phyloP scores from a whole-genome alignment of 1,284 basidiomycete species.

The Sporisorium exsertum region DNA sequence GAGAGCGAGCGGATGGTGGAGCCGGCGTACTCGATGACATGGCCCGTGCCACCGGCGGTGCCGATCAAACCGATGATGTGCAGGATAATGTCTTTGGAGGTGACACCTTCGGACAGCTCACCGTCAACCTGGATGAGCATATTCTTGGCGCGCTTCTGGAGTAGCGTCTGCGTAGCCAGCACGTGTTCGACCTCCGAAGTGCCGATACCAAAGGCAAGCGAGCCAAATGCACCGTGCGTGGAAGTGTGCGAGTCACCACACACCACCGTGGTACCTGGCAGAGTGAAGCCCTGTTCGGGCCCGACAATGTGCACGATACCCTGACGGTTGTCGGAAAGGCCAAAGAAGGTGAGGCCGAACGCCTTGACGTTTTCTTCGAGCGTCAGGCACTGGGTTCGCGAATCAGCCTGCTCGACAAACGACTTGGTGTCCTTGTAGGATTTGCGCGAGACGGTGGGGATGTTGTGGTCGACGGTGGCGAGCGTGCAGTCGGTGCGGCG shows the following conservation, averaged over 20 bases:
- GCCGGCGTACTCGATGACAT: constrained; percentile 67
- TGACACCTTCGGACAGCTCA: constrained; percentile 63
- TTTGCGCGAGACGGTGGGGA: constrained; percentile 66
- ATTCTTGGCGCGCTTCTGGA: constrained; percentile 68
- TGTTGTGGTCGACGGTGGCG: constrained; percentile 69
- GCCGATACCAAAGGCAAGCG: constrained; percentile 68
- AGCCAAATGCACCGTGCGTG: constrained; percentile 68
- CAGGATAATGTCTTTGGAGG: constrained; percentile 68
- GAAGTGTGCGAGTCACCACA: constrained; percentile 69
- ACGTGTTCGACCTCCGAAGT: constrained; percentile 69
- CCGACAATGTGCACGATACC: constrained; percentile 69
- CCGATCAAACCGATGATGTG: constrained; percentile 68
- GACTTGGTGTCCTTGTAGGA: constrained; percentile 64
- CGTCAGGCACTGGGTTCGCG: constrained; percentile 66
- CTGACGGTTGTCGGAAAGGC: constrained; percentile 65
- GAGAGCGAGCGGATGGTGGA: constrained; percentile 62
- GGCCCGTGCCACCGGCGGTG: constrained; percentile 67
- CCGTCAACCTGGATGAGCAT: constrained; percentile 68
- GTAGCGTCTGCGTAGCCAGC: constrained; percentile 67
- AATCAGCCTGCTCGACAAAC: constrained; percentile 66
- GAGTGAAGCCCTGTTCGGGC: constrained; percentile 68
- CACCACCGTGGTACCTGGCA: constrained; percentile 66
- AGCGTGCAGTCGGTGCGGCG: constrained; percentile 67
- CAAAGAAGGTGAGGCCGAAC: constrained; percentile 68
- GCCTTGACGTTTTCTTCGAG: constrained; percentile 67